Base-by-base conservation (phyloP, 352 stramenopile genomes). In the Phytopythium helicoides region DNA sequence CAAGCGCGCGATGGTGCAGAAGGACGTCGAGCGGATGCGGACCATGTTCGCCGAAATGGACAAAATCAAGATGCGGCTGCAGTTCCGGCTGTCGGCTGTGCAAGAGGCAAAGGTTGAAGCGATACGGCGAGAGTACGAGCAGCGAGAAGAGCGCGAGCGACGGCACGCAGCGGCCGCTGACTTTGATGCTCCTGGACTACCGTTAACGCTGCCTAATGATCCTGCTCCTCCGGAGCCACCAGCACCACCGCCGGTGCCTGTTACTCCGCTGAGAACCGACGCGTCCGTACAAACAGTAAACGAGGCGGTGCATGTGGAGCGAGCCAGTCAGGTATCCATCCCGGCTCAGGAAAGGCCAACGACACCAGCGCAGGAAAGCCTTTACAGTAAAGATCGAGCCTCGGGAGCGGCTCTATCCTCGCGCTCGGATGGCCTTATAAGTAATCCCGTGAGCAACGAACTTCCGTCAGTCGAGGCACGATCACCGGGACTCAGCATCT, bases 11-110 rank as follows among this genome's bases (percentile, higher is more conserved):
- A 57, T 54, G 2, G 71, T 87, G 23, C 67, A 58, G 15, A 42
- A 36, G 2, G 71, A 85, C 21, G 58, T 88, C 0, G 56, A 66
- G 11, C 70, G 68, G 46, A 73, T 89, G 56, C 66, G 48, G 12
- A 53, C 53, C 37, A 81, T 89, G 74, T 64, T 77, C 36, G 65
- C 50, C 3, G 71, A 87, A 26, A 90, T 90, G 73, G 69, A 82
- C 39, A 60, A 64, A n/a, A 72, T 87, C 37, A 88, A 76, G 45
- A 44, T 51, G 52, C 71, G 73, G 4, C 47, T 87, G 31, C 58
- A 84, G 50, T 78, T 86, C 26, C 68, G 73, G 9, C 61, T 87
- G 7, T 35, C 48, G 35, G 28, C 50, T 5, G 66, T 71, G 39
- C 54, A 44, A 10, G 52, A 76, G 36, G 51, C 47, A 21, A 63